phyloP scores from a whole-genome alignment of 139 green algal species.

The Chlorella sp. region DNA sequence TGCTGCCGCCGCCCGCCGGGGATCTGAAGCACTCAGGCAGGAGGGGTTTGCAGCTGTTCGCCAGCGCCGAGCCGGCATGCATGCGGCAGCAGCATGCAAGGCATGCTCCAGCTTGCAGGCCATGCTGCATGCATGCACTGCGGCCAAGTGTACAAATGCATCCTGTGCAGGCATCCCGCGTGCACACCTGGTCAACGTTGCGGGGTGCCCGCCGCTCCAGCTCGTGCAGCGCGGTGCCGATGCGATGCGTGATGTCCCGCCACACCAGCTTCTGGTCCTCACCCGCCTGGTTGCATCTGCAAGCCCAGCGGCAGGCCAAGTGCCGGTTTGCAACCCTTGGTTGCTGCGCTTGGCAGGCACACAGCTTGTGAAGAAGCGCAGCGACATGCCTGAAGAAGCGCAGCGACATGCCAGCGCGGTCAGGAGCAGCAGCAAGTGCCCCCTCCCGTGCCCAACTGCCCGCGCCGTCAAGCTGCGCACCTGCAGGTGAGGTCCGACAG shows the following conservation, averaged over 20 bases:
- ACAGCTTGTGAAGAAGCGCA: too few relatives aligned
- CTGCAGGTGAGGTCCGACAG: slow-evolving; percentile 66
- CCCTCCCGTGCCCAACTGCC: too few relatives aligned
- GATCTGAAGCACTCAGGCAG: background rate
- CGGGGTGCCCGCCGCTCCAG: slow-evolving; percentile 59
- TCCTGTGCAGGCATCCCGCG: background rate
- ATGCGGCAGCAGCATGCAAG: background rate
- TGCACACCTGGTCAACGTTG: slow-evolving; percentile 58
- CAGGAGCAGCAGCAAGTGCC: background rate
- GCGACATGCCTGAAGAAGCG: too few relatives aligned
- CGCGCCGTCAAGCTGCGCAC: background rate
- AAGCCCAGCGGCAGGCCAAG: background rate
- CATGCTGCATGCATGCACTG: background rate
- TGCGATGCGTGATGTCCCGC: slow-evolving; percentile 65
- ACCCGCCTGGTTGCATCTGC: slow-evolving; percentile 38
- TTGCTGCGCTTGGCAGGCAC: too few relatives aligned
- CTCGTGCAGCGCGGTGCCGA: slow-evolving; percentile 55
- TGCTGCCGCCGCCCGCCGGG: slow-evolving; percentile 6
- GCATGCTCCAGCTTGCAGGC: background rate
- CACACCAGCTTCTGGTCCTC: slow-evolving; percentile 57
- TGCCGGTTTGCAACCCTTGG: too few relatives aligned
- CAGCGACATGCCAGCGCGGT: too few relatives aligned
- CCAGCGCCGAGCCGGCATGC: background rate
- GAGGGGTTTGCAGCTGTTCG: background rate
- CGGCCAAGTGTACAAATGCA: too few relatives aligned